Percentiles rank a stretch among this genome's conserved stretches.
Conservation (phyloP, 495 filamentous ascomycete genomes). For the Daldinia grandis region DNA sequence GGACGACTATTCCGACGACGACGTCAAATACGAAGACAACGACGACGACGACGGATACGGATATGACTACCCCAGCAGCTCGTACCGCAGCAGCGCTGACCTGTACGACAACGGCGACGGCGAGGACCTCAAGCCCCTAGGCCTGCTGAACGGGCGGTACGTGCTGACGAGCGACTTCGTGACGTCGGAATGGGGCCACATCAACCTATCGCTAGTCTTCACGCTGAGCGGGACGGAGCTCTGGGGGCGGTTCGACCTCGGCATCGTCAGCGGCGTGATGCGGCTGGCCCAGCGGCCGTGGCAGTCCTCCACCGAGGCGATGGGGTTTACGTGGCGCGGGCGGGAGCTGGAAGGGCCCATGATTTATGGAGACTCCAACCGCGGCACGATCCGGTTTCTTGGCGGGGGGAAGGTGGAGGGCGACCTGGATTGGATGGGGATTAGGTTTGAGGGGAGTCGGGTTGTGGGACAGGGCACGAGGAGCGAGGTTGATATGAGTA, state of each 20-base stretch:
- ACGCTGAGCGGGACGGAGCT: slow-evolving; percentile 47
- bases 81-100: no score
- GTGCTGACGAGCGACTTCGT: slow-evolving; percentile 41
- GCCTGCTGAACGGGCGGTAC: slow-evolving; percentile 60
- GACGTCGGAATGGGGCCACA: slow-evolving; percentile 18
- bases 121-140: slow-evolving; percentile 35
- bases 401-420: slow-evolving; percentile 45
- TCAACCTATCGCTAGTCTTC: slow-evolving; percentile 37
- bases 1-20: not conserved
- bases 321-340: slow-evolving; percentile 47
- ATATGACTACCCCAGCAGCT: slow-evolving; percentile 5
- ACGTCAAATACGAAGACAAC: slow-evolving; percentile 12
- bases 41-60: slow-evolving; percentile 21
- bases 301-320: slow-evolving; percentile 27
- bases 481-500: slow-evolving; percentile 44
- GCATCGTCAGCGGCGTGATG: slow-evolving; percentile 43
- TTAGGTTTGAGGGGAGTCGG: slow-evolving; percentile 36
- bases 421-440: slow-evolving; percentile 28
- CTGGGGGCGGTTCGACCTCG: slow-evolving; percentile 48
- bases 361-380: slow-evolving; percentile 14
- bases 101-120: not conserved
- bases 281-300: slow-evolving; percentile 43
- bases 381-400: slow-evolving; percentile 43
- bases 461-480: slow-evolving; percentile 39
- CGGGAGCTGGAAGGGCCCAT: slow-evolving; percentile 34